Evolutionary conservation across 345 rosid genomes (phyloP).

Genomic region (Brassica cretica): DNA sequence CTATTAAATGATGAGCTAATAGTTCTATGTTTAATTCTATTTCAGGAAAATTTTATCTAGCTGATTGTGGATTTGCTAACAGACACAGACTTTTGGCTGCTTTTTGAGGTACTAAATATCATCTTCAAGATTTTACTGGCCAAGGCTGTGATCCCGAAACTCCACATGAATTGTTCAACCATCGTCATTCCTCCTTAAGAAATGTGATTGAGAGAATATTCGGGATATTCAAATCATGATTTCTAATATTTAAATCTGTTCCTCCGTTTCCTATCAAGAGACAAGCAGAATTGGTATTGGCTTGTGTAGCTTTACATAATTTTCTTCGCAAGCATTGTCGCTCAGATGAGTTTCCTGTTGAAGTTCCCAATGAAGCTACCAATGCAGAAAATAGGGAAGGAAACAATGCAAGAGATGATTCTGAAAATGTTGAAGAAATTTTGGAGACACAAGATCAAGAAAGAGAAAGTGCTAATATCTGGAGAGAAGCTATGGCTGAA

Average conservation of each 20-base stretch:
- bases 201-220: neutral
- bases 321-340: neutral
- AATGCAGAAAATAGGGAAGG: neutral
- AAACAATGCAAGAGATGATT: neutral
- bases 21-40: no score
- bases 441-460: neutral
- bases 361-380: neutral
- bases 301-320: neutral
- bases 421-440: neutral
- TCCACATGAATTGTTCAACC: neutral
- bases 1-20: neutral
- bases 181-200: neutral
- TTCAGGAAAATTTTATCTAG: no score
- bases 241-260: neutral
- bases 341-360: neutral
- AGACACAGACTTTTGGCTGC: no score
- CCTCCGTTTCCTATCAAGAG: no score
- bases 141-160: neutral
- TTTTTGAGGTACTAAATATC: no score
- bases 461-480: neutral
- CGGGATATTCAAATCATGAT: neutral
- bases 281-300: neutral
- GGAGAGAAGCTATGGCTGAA: neutral
- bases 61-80: no score
- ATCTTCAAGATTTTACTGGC: no score